A percentile compares a stretch with the other conserved stretches of the same genome.
phyloP scores from a whole-genome alignment of 2,329 filamentous ascomycete species.

The Aspergillus vadensis region DNA sequence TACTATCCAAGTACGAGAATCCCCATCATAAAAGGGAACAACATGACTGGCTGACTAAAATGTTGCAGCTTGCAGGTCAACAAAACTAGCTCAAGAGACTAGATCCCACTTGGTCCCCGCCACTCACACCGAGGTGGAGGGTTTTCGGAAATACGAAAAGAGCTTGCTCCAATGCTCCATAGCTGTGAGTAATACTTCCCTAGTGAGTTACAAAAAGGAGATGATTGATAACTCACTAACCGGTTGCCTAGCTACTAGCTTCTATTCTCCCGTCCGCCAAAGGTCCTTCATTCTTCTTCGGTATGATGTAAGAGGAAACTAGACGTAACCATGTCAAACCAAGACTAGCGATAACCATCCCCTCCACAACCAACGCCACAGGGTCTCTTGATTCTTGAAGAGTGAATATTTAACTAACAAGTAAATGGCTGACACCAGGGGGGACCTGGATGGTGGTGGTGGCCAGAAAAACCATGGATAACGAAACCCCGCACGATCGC shows the following conservation, averaged over 20 bases:
- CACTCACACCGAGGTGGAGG: neutral
- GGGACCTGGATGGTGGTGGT: neutral
- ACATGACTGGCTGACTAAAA: neutral
- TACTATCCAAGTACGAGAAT: too few species aligned
- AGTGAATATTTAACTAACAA: too few species aligned
- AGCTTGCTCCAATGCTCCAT: too few species aligned
- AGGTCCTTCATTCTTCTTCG: neutral
- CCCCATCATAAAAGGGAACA: neutral
- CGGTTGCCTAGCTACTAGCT: too few species aligned
- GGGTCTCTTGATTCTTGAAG: neutral
- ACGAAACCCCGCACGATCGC: conserved; percentile 3
- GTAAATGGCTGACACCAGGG: too few species aligned
- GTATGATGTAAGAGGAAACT: neutral
- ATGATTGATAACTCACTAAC: too few species aligned
- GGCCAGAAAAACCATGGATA: neutral
- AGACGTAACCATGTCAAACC: too few species aligned
- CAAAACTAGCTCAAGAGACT: neutral
- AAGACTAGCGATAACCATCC: too few species aligned
- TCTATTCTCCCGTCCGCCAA: neutral
- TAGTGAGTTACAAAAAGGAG: too few species aligned
- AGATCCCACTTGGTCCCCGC: neutral
- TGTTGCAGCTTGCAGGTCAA: neutral
- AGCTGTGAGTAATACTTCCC: neutral
- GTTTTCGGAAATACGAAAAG: neutral
- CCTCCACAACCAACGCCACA: neutral